Base-by-base conservation (phyloP, 495 filamentous ascomycete species). In the Hyaloscypha finlandica region DNA sequence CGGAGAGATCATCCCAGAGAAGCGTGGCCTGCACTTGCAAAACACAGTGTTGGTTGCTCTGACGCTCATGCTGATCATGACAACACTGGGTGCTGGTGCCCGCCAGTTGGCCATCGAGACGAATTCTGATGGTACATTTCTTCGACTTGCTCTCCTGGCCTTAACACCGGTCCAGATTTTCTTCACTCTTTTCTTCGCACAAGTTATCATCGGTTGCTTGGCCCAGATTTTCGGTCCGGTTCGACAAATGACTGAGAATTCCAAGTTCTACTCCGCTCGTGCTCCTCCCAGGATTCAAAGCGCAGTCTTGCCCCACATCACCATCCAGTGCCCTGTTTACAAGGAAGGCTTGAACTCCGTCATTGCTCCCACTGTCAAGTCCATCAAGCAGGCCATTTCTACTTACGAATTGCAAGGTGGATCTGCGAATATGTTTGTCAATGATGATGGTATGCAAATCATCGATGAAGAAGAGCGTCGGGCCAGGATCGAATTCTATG, bases 371-470 rank as follows among this genome's bases (percentile, higher is more conserved):
- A 91, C 89, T 0, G 84, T 91, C 70, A 81, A 83, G 69, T 90
- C 88, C 19, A 82, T 91, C 74, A 90, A 91, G 75, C 81, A 87
- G 69, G 89, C 89, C 59, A 90, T 91, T 71, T 88, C 88, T 48
- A 92, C 90, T 0, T 93, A 93, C 73, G 90, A 93, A 71, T 81
- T 92, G 51, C 90, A 92, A 74, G 90, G 90, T 63, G 90, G 90
- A 32, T 91, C 90, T 1, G 90, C 90, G 14, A 92, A 92, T 72
- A 85, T 93, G 77, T 91, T 93, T 71, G 83, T 93, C 77, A 92
- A 93, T 74, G 90, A 93, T 71, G 90, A 93, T 70, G 90, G 90
- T 64, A 78, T 93, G 51, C 91, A 92, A 73, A 78, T 92, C 20
- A 81, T 91, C 61, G 75, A 78, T 35, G 88, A 90, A 66, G 87